These are phyloP conservation scores for Pascua sp. DNA, from an alignment of 1,284 basidiomycete species.

Conservation along the genomic window DNA sequence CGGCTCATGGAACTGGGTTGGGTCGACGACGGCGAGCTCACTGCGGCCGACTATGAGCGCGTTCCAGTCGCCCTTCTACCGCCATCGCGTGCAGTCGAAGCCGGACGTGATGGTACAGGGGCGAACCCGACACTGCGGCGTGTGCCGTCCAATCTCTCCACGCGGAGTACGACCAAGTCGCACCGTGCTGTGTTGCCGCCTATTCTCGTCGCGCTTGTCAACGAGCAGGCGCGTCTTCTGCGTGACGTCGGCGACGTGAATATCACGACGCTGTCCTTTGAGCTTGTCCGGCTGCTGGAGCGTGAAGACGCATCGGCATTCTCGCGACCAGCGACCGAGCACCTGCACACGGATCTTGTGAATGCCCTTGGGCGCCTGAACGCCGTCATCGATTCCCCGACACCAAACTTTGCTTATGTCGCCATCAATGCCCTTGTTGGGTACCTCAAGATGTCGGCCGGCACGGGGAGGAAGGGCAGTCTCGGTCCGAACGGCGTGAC, in stretches of 20 bases:
- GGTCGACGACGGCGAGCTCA: constrained; percentile 34
- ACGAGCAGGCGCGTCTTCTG: constrained; percentile 45
- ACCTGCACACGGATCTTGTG: constrained; percentile 56
- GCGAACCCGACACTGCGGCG: background rate
- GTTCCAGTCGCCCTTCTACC: constrained; percentile 31
- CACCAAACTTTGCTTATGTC: constrained; percentile 64
- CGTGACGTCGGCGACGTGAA: constrained; percentile 57
- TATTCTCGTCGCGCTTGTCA: constrained; percentile 20
- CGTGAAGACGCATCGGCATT: constrained; percentile 64
- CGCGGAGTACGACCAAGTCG: background rate
- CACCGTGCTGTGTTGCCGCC: constrained; percentile 32
- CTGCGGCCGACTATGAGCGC: constrained; percentile 30
- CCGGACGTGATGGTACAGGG: too few relatives aligned
- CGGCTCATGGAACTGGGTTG: constrained; percentile 44
- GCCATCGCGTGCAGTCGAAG: background rate
- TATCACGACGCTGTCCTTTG: constrained; percentile 59
- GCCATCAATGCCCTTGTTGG: constrained; percentile 69
- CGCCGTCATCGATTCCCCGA: constrained; percentile 56
- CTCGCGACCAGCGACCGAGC: constrained; percentile 61
- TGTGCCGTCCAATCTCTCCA: background rate
- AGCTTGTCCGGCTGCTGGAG: constrained; percentile 64
- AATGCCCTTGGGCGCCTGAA: constrained; percentile 56
- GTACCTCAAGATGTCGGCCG: constrained; percentile 60
- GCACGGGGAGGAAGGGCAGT: constrained; percentile 28
- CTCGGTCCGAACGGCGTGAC: too few relatives aligned